A percentile compares a stretch with the other conserved stretches of the same genome.
These are phyloP conservation scores for Lagenaria siceraria DNA, from an alignment of 306 rosid genomes.

Conservation along the genomic window DNA sequence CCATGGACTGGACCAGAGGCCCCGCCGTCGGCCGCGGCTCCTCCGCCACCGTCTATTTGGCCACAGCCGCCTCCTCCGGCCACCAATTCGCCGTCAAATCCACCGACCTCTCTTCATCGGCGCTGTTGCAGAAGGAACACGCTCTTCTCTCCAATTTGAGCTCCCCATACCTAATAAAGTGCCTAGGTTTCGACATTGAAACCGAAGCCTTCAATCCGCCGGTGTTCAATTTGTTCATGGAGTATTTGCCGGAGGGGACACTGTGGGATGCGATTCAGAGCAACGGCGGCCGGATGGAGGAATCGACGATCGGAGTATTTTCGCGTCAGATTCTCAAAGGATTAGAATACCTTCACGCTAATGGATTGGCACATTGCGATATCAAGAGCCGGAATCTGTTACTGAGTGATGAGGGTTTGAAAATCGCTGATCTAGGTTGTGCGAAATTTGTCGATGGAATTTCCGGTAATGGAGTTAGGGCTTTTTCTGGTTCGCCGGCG, in stretches of 20 bases:
- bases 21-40: slow-evolving; percentile 38
- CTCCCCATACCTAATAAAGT: slow-evolving; percentile 22
- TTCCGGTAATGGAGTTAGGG: neutral
- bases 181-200: slow-evolving; percentile 23
- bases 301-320: slow-evolving; percentile 16
- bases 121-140: slow-evolving; percentile 23
- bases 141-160: slow-evolving; percentile 20
- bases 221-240: slow-evolving; percentile 30
- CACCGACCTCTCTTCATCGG: slow-evolving; percentile 16
- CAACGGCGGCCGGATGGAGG: slow-evolving; percentile 21
- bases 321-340: slow-evolving; percentile 35
- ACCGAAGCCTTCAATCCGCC: slow-evolving; percentile 3
- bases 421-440: slow-evolving; percentile 47
- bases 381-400: slow-evolving; percentile 39
- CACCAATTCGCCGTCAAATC: slow-evolving; percentile 33
- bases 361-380: slow-evolving; percentile 40
- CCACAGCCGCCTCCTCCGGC: slow-evolving; percentile 8
- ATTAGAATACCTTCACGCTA: slow-evolving; percentile 27
- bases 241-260: slow-evolving; percentile 32
- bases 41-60: slow-evolving; percentile 29
- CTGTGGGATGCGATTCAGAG: slow-evolving; percentile 25
- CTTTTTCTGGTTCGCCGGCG: slow-evolving; percentile 41
- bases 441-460: slow-evolving; percentile 19
- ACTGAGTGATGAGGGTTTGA: slow-evolving; percentile 10
- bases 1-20: slow-evolving; percentile 37